Evolutionary conservation across 2,329 filamentous ascomycete species (phyloP).

Genomic region (Leptographium procerum): DNA sequence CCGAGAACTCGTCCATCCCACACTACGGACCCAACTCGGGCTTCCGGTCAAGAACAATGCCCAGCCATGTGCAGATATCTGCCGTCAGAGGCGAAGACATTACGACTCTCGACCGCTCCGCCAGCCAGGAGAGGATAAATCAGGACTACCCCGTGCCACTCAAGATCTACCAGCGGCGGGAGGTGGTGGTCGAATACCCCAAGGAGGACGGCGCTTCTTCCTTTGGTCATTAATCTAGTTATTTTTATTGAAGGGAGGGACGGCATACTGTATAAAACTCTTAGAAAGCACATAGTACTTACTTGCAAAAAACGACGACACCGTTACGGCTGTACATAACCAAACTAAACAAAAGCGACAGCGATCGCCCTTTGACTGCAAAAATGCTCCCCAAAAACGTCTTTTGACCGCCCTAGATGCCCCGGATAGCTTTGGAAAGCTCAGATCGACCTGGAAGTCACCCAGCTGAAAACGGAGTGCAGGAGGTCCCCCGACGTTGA

Average conservation of each 20-base stretch:
- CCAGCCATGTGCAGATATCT: neutral
- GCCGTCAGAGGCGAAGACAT: constrained; percentile 11
- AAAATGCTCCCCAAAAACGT: too few relatives aligned
- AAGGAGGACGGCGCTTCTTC: neutral
- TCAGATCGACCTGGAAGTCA: neutral
- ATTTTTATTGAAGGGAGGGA: neutral
- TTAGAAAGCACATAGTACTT: neutral
- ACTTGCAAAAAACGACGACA: neutral
- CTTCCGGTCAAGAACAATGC: constrained; percentile 13
- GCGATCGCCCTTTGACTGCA: too few relatives aligned
- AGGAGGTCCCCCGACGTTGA: neutral
- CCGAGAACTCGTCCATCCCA: constrained; percentile 18
- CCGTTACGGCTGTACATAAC: neutral
- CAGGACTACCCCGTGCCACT: constrained; percentile 15
- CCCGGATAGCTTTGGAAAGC: neutral
- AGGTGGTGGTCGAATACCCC: constrained; percentile 5
- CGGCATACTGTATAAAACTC: neutral
- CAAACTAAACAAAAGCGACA: too few relatives aligned
- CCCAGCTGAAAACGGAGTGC: neutral
- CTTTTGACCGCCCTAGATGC: neutral
- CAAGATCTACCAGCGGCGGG: constrained; percentile 13
- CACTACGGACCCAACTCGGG: constrained; percentile 14
- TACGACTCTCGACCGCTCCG: constrained; percentile 15
- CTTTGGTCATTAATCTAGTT: neutral
- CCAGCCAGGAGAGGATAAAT: constrained; percentile 28